Evolutionary conservation across 2,329 filamentous ascomycete species (phyloP).

Genomic region (Ilyonectria destructans): DNA sequence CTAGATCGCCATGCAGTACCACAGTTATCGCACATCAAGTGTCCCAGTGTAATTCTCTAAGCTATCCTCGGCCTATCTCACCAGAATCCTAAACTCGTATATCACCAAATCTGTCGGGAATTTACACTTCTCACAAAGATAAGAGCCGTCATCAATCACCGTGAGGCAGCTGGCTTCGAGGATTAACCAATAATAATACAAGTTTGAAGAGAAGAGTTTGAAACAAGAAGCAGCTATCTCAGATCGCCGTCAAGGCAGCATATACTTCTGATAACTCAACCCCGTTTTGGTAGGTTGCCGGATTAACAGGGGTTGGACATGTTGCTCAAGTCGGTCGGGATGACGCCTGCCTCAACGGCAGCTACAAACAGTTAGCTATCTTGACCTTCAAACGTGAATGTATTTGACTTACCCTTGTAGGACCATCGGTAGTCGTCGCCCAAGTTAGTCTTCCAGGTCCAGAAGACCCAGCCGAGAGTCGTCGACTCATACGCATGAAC

Average conservation of each 20-base stretch:
- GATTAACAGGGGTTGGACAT: slow-evolving; percentile 40
- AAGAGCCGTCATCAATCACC: not conserved
- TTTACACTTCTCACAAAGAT: not conserved
- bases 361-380: slow-evolving; percentile 31
- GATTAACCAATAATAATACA: slow-evolving; percentile 12
- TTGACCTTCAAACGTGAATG: not conserved
- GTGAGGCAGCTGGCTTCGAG: not conserved
- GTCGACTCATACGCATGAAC: slow-evolving; percentile 43
- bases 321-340: slow-evolving; percentile 40
- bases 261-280: not conserved
- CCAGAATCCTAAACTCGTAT: not conserved
- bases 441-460: slow-evolving; percentile 47
- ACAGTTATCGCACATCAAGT: not conserved
- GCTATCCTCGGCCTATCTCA: not conserved
- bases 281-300: not conserved
- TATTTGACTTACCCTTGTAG: slow-evolving; percentile 40
- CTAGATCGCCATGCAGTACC: too few species aligned
- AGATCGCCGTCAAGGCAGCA: not conserved
- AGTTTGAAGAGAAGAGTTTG: not conserved
- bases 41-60: not conserved
- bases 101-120: not conserved
- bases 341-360: slow-evolving; percentile 42
- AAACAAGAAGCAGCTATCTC: not conserved
- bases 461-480: slow-evolving; percentile 47
- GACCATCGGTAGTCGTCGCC: slow-evolving; percentile 49